Evolutionary conservation across 2,329 filamentous ascomycete species (phyloP).

Genomic region (Fusarium nodosum): DNA sequence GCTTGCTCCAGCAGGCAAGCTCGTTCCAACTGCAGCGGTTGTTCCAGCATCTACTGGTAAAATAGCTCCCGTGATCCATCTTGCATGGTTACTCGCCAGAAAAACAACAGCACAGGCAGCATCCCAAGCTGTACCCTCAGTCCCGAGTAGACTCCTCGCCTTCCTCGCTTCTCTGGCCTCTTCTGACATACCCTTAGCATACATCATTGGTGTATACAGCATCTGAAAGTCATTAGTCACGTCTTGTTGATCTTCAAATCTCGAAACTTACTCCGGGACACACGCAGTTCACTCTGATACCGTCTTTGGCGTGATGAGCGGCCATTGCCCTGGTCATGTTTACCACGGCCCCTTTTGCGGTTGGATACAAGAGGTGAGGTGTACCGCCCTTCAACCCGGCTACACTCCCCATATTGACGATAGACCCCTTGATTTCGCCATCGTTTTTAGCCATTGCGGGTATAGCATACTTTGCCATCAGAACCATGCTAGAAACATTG

Average conservation of each 20-base stretch:
- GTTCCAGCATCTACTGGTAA: constrained; percentile 60
- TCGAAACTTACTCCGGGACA: constrained; percentile 55
- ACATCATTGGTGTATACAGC: constrained; percentile 64
- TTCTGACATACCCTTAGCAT: constrained; percentile 56
- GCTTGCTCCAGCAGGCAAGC: constrained; percentile 45
- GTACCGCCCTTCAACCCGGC: constrained; percentile 66
- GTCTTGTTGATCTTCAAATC: neutral
- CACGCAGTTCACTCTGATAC: constrained; percentile 65
- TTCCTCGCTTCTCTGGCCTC: constrained; percentile 56
- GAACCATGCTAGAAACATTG: constrained; percentile 75
- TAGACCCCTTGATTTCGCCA: constrained; percentile 61
- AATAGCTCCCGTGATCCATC: constrained; percentile 60
- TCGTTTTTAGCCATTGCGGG: constrained; percentile 70
- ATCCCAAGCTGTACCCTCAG: constrained; percentile 62
- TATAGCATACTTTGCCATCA: constrained; percentile 72
- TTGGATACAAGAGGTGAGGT: constrained; percentile 62
- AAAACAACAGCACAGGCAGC: constrained; percentile 58
- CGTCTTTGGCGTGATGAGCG: constrained; percentile 60
- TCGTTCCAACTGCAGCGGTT: constrained; percentile 48
- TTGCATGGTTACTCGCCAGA: constrained; percentile 56
- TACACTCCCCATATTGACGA: constrained; percentile 74
- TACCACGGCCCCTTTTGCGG: constrained; percentile 63
- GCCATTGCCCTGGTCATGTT: constrained; percentile 68
- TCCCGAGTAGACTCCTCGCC: constrained; percentile 56
- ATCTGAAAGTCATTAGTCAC: constrained; percentile 49